Evolutionary conservation across 768 basidiomycete genomes (phyloP).

Genomic region (Rubroboletus pulcherrimus): DNA sequence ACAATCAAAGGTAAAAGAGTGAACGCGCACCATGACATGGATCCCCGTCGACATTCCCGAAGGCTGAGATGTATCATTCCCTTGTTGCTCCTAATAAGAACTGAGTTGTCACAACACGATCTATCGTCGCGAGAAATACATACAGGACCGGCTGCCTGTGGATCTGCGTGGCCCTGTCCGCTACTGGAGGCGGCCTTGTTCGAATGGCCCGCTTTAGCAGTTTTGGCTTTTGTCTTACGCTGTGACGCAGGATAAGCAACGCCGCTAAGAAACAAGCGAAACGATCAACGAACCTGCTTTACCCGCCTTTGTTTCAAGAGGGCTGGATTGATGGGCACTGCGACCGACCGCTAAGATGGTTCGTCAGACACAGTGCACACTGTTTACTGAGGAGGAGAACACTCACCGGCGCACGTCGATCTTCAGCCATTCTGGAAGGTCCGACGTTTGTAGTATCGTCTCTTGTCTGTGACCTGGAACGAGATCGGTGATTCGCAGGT

Average conservation of each 20-base stretch:
- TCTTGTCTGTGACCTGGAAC: too few relatives aligned
- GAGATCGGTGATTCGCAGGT: too few relatives aligned
- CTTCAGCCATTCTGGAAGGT: too few relatives aligned
- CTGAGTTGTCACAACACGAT: neutral
- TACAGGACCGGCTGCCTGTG: neutral
- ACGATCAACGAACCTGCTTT: too few relatives aligned
- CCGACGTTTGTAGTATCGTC: neutral
- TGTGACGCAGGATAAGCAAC: neutral
- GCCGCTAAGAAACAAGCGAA: too few relatives aligned
- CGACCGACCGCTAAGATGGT: too few relatives aligned
- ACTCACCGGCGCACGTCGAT: too few relatives aligned
- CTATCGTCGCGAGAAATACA: neutral
- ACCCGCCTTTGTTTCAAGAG: too few relatives aligned
- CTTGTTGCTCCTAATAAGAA: neutral
- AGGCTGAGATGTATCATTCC: neutral
- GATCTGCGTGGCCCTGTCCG: neutral
- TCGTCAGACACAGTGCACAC: too few relatives aligned
- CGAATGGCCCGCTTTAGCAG: neutral
- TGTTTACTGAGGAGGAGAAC: too few relatives aligned
- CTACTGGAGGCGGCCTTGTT: neutral
- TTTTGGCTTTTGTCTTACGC: neutral
- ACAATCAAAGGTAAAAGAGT: neutral
- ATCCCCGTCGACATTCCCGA: neutral
- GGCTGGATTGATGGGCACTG: too few relatives aligned
- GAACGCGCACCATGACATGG: too few relatives aligned